phyloP scores from a whole-genome alignment of 805 yeast genomes.

The Cyberlindnera galapagoensis region DNA sequence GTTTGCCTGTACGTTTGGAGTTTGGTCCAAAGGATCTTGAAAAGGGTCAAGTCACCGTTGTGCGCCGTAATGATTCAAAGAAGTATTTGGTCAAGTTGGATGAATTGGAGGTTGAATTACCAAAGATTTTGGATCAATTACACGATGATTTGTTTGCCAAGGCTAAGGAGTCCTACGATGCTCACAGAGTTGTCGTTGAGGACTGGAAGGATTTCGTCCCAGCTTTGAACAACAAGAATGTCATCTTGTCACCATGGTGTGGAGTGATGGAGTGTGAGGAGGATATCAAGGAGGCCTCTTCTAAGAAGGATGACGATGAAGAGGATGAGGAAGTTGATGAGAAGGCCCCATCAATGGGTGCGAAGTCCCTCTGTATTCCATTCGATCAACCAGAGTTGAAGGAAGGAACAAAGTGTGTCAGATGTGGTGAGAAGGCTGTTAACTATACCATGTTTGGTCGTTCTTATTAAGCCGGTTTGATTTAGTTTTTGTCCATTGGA shows the following conservation, averaged over 20 bases:
- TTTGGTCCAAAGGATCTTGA: conserved; percentile 94
- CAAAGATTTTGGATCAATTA: conserved; percentile 74
- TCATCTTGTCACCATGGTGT: conserved; percentile 96
- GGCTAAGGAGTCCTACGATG: conserved; percentile 80
- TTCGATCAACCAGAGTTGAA: conserved; percentile 81
- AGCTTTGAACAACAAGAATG: conserved; percentile 82
- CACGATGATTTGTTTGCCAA: conserved; percentile 66
- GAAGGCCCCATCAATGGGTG: conserved; percentile 98
- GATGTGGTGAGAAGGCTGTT: conserved; percentile 69
- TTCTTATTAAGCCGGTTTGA: conserved; percentile 52
- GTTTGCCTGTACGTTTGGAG: conserved; percentile 90
- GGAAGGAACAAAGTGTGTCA: conserved; percentile 79
- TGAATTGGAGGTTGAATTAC: conserved; percentile 59
- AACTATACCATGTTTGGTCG: conserved; percentile 95
- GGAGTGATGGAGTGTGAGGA: conserved; percentile 94
- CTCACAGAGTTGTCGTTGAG: conserved; percentile 74
- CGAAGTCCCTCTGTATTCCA: conserved; percentile 96
- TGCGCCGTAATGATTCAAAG: conserved; percentile 85
- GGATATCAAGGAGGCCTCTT: conserved; percentile 86
- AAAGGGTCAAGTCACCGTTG: conserved; percentile 74
- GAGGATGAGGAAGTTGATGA: conserved; percentile 91
- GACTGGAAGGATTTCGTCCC: conserved; percentile 93
- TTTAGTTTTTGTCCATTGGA: not conserved
- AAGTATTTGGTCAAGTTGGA: conserved; percentile 63
- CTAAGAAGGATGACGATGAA: conserved; percentile 70